Conservation (phyloP, 371 early-diverging fungal genomes). For the Actinomortierella wolfii region DNA sequence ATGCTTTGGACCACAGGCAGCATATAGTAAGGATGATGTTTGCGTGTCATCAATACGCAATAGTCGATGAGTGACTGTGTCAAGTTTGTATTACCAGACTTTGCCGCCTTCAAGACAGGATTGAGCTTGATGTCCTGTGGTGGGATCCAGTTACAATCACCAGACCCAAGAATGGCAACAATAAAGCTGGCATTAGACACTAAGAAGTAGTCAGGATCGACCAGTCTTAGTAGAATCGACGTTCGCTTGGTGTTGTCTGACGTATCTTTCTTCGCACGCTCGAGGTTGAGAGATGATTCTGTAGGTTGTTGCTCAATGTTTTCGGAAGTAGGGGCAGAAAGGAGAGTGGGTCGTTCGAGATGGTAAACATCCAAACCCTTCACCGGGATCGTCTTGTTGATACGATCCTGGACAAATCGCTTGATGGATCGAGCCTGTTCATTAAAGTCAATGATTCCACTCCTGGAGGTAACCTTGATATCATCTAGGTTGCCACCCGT, state of each 20-base stretch:
- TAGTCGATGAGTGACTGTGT: constrained; percentile 36
- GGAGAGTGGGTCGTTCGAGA: too few relatives aligned
- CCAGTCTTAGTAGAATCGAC: too few relatives aligned
- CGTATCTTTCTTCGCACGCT: too few relatives aligned
- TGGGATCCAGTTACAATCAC: constrained; percentile 44
- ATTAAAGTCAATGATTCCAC: neutral
- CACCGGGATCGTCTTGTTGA: constrained; percentile 9
- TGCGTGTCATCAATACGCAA: constrained; percentile 39
- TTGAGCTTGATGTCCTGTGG: constrained; percentile 30
- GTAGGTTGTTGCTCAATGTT: too few relatives aligned
- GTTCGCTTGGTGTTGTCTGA: too few relatives aligned
- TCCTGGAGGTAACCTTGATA: too few relatives aligned
- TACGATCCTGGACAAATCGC: constrained; percentile 38
- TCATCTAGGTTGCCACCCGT: too few relatives aligned
- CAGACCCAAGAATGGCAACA: constrained; percentile 10
- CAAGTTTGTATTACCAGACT: constrained; percentile 25
- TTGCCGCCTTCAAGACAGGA: constrained; percentile 36
- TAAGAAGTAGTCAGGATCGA: too few relatives aligned
- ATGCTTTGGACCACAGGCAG: constrained; percentile 45
- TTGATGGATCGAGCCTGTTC: constrained; percentile 38
- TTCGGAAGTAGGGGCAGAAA: too few relatives aligned
- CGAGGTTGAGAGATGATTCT: too few relatives aligned
- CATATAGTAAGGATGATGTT: constrained; percentile 39
- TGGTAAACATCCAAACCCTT: too few relatives aligned
- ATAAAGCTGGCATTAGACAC: too few relatives aligned